Evolutionary conservation across 2,329 filamentous ascomycete species (phyloP).

Genomic region (Hymenotorrendiella dingleyae): DNA sequence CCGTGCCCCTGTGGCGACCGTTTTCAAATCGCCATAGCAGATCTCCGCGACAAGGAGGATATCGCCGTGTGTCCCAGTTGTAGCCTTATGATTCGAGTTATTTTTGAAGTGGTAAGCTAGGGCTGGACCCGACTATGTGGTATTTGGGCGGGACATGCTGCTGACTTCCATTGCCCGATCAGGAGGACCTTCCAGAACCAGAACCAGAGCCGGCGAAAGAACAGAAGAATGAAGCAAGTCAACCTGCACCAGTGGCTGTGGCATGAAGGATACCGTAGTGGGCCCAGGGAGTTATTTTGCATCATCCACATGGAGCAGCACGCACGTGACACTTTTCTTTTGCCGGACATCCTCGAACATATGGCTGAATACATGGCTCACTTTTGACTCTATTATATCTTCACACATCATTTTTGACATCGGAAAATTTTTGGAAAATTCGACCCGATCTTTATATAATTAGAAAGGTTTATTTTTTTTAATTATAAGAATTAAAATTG

Average conservation of each 20-base stretch:
- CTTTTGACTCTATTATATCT: too few species aligned
- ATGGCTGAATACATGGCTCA: too few species aligned
- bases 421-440: too few species aligned
- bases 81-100: slow-evolving; percentile 92
- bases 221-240: slow-evolving; percentile 26
- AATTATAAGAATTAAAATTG: too few species aligned
- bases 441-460: too few species aligned
- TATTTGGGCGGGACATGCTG: neutral
- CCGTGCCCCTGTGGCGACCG: slow-evolving; percentile 96
- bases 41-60: slow-evolving; percentile 83
- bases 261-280: too few species aligned
- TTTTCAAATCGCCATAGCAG: slow-evolving; percentile 82
- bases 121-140: neutral
- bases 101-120: slow-evolving; percentile 71
- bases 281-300: too few species aligned
- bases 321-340: too few species aligned
- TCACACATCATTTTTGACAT: too few species aligned
- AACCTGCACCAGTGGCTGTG: neutral
- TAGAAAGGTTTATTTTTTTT: too few species aligned
- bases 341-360: too few species aligned
- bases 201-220: slow-evolving; percentile 10
- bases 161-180: slow-evolving; percentile 10
- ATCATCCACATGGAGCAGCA: too few species aligned
- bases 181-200: slow-evolving; percentile 47
- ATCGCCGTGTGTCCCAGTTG: slow-evolving; percentile 98